Percentiles rank a stretch among this genome's conserved stretches.
Evolutionary conservation across 495 filamentous ascomycete genomes (phyloP).

Genomic region (Podospora pseudoanserina): DNA sequence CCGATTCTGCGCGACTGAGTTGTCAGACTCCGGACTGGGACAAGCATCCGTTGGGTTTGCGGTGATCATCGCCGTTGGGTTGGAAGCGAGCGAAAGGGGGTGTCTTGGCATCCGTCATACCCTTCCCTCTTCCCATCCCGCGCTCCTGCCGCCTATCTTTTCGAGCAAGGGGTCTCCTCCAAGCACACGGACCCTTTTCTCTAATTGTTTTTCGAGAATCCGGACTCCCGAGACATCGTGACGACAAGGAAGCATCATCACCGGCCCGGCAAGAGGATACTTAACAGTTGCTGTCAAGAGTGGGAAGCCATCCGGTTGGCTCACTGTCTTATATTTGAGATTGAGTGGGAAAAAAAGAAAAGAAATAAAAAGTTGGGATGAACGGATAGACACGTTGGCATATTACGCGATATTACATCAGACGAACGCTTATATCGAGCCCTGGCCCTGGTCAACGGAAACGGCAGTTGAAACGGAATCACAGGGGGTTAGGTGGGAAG

Average conservation of each 20-base stretch:
- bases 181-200: not conserved
- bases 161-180: not conserved
- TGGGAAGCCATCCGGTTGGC: not conserved
- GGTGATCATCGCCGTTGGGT: not conserved
- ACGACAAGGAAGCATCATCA: not conserved
- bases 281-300: not conserved
- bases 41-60: not conserved
- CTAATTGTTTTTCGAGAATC: not conserved
- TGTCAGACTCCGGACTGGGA: not conserved
- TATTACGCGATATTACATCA: not conserved
- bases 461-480: not conserved
- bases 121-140: not conserved
- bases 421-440: not conserved
- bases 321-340: not conserved
- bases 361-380: not conserved
- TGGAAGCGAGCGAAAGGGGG: not conserved
- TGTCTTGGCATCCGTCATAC: not conserved
- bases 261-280: no score
- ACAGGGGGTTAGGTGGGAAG: not conserved
- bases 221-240: not conserved
- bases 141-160: not conserved
- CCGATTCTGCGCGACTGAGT: not conserved
- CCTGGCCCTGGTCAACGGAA: not conserved
- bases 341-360: not conserved
- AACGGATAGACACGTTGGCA: not conserved